phyloP scores from a whole-genome alignment of 768 basidiomycete genomes.

The Lactarius deliciosus region DNA sequence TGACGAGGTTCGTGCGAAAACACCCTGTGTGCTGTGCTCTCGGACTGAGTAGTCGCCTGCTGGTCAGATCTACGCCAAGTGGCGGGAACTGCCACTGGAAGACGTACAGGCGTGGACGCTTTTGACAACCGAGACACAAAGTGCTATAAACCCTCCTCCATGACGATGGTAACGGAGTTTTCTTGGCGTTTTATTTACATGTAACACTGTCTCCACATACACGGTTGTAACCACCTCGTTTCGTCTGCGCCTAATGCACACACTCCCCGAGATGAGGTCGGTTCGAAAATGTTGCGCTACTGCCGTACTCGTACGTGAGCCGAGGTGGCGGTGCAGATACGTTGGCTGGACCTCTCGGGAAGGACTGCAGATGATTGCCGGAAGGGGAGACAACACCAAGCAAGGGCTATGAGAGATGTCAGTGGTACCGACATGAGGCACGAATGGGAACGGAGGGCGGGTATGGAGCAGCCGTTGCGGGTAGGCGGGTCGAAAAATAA shows the following conservation, averaged over 20 bases:
- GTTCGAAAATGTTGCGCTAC: background rate
- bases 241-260: background rate
- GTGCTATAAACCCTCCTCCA: conserved; percentile 17
- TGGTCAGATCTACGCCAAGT: conserved; percentile 48
- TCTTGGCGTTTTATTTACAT: background rate
- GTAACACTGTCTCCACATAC: too few relatives aligned
- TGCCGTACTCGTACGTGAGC: too few relatives aligned
- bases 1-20: conserved; percentile 48
- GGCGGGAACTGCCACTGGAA: conserved; percentile 58
- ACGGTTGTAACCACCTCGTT: too few relatives aligned
- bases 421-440: too few relatives aligned
- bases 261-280: background rate
- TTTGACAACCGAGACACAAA: conserved; percentile 40
- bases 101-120: conserved; percentile 51
- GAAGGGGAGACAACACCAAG: too few relatives aligned
- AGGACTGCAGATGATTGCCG: too few relatives aligned
- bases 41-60: conserved; percentile 16
- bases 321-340: too few relatives aligned
- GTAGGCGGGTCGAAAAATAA: background rate
- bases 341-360: too few relatives aligned
- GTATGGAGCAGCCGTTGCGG: background rate
- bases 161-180: background rate
- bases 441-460: too few relatives aligned
- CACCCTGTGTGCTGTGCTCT: background rate
- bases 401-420: too few relatives aligned